Base-by-base conservation (phyloP, 306 rosid species). In the Vicia villosa region DNA sequence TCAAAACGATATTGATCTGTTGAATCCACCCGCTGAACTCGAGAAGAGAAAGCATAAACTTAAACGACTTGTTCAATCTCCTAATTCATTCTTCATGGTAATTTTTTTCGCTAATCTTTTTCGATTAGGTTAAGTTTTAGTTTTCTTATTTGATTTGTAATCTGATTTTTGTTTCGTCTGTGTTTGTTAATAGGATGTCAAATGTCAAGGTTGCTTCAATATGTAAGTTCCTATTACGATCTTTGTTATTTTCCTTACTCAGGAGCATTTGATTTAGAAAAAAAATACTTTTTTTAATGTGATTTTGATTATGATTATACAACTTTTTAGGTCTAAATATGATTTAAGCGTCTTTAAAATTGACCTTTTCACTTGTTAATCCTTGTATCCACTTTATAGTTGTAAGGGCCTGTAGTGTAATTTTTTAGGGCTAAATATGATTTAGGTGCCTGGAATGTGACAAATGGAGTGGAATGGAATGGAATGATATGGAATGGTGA, bases 21-120 rank as follows among this genome's bases (percentile, higher is more conserved):
- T 83, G 30, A 83, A 83, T 28, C 86, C 87, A 1, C 87, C 84
- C 24, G 80, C 72, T 58, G 84, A 80, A 75, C 70, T 80, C 20
- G 87, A 83, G 64, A 83, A 80, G 80, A 73, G 66, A 49, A 80
- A 83, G 74, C 87, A 83, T 68, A 83, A 83, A 68, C 87, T 83
- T 10, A 83, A 83, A 32, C 77, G 84, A 59, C 84, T 83, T 65
- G 84, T 83, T 69, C 84, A 80, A 45, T 80, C 87, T 0, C 87
- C 87, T 22, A 80, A 83, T 57, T 83, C 87, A 4, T 83, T 83
- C 68, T 83, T 83, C 82, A 83, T 83, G 87, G 87, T 83, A 76
- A 37, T n/a, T n/a, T n/a, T n/a, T n/a, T n/a, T n/a, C n/a, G n/a
- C n/a, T 16, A 16, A 2, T 7, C 4, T 16, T 47, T 8, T 0